Conservation (phyloP, 139 green algal genomes). For the Chlorella sorokiniana region DNA sequence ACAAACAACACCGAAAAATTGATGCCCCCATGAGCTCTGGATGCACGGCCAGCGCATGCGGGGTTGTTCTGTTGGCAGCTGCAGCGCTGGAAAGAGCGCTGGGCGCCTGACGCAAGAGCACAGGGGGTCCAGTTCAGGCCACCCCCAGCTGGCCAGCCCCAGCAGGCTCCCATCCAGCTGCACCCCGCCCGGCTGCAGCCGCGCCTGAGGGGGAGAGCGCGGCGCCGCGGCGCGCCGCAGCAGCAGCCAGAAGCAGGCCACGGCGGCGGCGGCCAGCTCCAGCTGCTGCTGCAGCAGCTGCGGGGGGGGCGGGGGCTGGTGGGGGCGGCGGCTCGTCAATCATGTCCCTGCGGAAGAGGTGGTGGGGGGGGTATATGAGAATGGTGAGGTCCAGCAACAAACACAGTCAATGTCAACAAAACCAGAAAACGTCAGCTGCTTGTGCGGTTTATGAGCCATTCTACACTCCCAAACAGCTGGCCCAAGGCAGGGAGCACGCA, state of each 20-base stretch:
- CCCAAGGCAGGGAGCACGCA: too few species aligned
- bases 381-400: not conserved
- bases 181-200: not conserved
- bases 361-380: not conserved
- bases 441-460: too few species aligned
- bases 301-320: constrained; percentile 8
- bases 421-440: too few species aligned
- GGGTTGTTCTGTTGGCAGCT: too few species aligned
- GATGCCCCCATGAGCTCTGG: too few species aligned
- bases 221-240: constrained; percentile 3
- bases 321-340: constrained; percentile 25
- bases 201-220: constrained; percentile 2
- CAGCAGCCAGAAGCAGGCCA: constrained; percentile 29
- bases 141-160: not conserved
- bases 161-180: not conserved
- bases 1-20: too few species aligned
- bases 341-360: constrained; percentile 11
- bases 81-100: too few species aligned
- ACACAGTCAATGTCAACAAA: too few species aligned
- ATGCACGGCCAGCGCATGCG: too few species aligned
- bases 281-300: constrained; percentile 28
- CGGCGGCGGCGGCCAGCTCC: constrained; percentile 4
- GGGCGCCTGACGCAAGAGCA: too few species aligned
- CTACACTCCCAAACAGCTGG: too few species aligned
- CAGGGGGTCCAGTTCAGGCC: not conserved